These are phyloP conservation scores for Medicago truncatula DNA, from an alignment of 306 rosid species.

Conservation along the genomic window MtrunA17r5.0-ANR NC_053048.1:49661001-49661500, in stretches of 20 bases:
- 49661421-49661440: slow-evolving; percentile 92
- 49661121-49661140: background rate
- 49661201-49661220: background rate
- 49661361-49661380: too few species aligned
- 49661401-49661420: slow-evolving; percentile 64
- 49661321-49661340: background rate
- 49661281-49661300: background rate
- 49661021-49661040: background rate
- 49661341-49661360: background rate
- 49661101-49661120: background rate
- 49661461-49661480: slow-evolving; percentile 88
- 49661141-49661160: background rate
- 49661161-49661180: too few species aligned
- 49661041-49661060: background rate
- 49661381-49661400: slow-evolving; percentile 50
- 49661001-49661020: slow-evolving; percentile 71
- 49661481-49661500: slow-evolving; percentile 70
- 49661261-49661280: background rate
- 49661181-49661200: background rate
- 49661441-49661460: slow-evolving; percentile 80
- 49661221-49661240: too few species aligned
- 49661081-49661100: background rate
- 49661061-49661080: background rate
- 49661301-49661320: background rate
- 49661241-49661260: background rate